Evolutionary conservation across 2,329 filamentous ascomycete species (phyloP).

Genomic region (Zymoseptoria pseudotritici): DNA sequence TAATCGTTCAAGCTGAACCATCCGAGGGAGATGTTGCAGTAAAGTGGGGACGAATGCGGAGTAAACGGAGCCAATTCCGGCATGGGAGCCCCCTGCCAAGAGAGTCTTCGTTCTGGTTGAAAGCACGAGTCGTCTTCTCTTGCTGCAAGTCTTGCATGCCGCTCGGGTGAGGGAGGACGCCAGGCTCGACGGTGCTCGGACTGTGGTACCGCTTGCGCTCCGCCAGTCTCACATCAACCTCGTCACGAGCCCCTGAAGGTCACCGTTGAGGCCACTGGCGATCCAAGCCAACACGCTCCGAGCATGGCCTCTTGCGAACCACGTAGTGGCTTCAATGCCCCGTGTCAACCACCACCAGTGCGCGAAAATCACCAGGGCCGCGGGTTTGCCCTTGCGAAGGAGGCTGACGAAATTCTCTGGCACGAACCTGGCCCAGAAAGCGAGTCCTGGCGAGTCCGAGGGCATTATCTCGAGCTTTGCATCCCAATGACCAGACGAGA

Average conservation of each 20-base stretch:
- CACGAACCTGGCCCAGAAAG: conserved; percentile 6
- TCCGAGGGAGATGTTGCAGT: not conserved
- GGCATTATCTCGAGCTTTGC: not conserved
- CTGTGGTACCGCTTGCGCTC: not conserved
- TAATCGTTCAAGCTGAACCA: not conserved
- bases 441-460: not conserved
- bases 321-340: conserved; percentile 1
- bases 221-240: not conserved
- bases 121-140: not conserved
- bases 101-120: not conserved
- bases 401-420: conserved; percentile 6
- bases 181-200: not conserved
- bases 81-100: not conserved
- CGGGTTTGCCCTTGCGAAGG: not conserved
- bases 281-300: not conserved
- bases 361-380: conserved; percentile 7
- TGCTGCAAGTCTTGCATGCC: not conserved
- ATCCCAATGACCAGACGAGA: not conserved
- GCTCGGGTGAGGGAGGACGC: not conserved
- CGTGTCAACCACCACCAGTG: conserved; percentile 3
- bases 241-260: not conserved
- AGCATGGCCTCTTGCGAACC: not conserved
- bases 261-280: not conserved
- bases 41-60: not conserved
- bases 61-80: not conserved